phyloP scores from a whole-genome alignment of 2,329 filamentous ascomycete species.

The Fusarium tanahbumbuense region DNA sequence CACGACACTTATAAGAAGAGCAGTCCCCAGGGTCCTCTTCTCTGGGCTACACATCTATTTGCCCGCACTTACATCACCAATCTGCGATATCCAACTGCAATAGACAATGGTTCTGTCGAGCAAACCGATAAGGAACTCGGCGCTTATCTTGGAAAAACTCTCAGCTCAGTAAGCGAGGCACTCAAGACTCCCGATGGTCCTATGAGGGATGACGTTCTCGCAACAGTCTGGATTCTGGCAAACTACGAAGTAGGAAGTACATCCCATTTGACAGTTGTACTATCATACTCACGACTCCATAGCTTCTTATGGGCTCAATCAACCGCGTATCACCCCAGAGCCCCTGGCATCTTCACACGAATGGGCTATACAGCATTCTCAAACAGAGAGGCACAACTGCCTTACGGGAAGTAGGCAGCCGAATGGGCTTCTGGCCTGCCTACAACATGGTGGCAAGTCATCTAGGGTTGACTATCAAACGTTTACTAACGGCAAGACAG shows the following conservation, averaged over 20 bases:
- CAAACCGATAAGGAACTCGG: conserved; percentile 51
- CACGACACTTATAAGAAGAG: conserved; percentile 45
- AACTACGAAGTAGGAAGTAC: conserved; percentile 53
- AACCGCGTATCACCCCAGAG: conserved; percentile 41
- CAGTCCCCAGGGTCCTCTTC: conserved; percentile 50
- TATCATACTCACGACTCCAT: conserved; percentile 17
- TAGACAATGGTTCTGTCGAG: conserved; percentile 40
- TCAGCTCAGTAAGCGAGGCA: conserved; percentile 54
- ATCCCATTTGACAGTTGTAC: background rate
- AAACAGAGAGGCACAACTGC: conserved; percentile 48
- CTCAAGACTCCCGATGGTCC: conserved; percentile 47
- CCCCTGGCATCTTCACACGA: conserved; percentile 54
- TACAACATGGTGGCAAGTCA: conserved; percentile 54
- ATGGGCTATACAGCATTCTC: conserved; percentile 53
- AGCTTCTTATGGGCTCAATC: conserved; percentile 55
- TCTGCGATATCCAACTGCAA: conserved; percentile 49
- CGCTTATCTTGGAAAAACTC: conserved; percentile 52
- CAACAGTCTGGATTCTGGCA: conserved; percentile 55
- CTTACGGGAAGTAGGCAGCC: conserved; percentile 42
- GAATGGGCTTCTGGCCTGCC: conserved; percentile 54
- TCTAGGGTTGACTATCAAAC: background rate
- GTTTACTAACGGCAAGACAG: conserved; percentile 42
- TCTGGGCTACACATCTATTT: conserved; percentile 56
- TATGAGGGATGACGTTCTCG: conserved; percentile 52
- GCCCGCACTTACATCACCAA: conserved; percentile 56